phyloP scores from a whole-genome alignment of 139 green algal genomes.

The Auxenochlorella protothecoides region DNA sequence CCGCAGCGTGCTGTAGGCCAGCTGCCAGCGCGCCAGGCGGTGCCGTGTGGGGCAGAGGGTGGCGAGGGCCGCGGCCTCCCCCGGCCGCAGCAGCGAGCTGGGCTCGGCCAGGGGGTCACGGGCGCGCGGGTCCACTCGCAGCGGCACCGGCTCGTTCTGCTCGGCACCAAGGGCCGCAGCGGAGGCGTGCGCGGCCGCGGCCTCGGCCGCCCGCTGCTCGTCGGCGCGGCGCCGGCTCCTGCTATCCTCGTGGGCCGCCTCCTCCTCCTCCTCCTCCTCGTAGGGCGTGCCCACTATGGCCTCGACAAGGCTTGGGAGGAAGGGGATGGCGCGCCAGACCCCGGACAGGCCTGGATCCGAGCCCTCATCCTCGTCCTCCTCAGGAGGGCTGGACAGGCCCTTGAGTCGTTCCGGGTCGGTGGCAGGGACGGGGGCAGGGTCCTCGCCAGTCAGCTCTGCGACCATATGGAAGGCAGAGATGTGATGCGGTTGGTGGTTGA shows the following conservation, averaged over 20 bases:
- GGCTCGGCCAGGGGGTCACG: background rate
- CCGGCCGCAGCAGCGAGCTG: conserved; percentile 9
- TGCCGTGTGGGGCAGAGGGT: conserved; percentile 11
- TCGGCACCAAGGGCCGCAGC: background rate
- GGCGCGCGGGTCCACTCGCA: background rate
- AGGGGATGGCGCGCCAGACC: conserved; percentile 8
- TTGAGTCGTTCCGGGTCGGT: too few species aligned
- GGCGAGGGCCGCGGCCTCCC: conserved; percentile 2
- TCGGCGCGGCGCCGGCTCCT: background rate
- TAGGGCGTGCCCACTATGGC: background rate
- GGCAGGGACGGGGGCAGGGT: too few species aligned
- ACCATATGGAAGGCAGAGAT: background rate
- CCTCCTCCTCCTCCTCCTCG: background rate
- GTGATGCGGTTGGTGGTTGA: background rate
- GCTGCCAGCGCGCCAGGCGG: conserved; percentile 16
- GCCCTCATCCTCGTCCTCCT: background rate
- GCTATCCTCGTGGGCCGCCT: background rate
- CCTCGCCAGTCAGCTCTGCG: too few species aligned
- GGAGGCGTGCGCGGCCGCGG: background rate
- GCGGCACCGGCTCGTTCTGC: background rate
- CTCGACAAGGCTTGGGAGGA: conserved; percentile 10
- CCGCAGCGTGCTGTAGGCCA: conserved; percentile 20
- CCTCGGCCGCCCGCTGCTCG: background rate
- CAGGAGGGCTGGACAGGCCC: too few species aligned
- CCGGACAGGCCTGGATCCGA: background rate